Conservation (phyloP, 495 filamentous ascomycete species). For the Filosporella fistucella region DNA sequence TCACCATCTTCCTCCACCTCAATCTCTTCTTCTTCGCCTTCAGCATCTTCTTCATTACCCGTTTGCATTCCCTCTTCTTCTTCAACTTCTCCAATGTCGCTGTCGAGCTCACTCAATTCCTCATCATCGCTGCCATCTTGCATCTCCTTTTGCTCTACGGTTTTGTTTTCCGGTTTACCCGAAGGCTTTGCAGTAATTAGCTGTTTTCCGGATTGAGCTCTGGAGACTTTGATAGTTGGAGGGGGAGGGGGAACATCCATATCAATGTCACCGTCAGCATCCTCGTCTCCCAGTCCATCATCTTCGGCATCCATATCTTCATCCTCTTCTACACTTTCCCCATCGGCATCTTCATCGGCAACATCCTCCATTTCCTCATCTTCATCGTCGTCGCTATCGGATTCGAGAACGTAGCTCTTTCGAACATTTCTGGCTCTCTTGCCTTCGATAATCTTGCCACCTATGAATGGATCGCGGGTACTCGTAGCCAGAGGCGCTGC, state of each 20-base stretch:
- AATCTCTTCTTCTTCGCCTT: slow-evolving; percentile 34
- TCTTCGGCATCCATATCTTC: slow-evolving; percentile 44
- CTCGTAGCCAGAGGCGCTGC: slow-evolving; percentile 18
- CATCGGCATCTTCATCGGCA: slow-evolving; percentile 37
- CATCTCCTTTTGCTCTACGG: slow-evolving; percentile 20
- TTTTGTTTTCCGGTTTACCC: slow-evolving; percentile 14
- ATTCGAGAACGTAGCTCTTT: slow-evolving; percentile 65
- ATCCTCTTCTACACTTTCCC: slow-evolving; percentile 25
- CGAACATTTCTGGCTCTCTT: slow-evolving; percentile 59
- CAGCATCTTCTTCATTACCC: slow-evolving; percentile 36
- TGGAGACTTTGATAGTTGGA: slow-evolving; percentile 24
- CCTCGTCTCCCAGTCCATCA: slow-evolving; percentile 39
- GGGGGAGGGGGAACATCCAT: slow-evolving; percentile 37
- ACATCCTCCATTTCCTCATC: slow-evolving; percentile 40
- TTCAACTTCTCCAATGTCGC: slow-evolving; percentile 28
- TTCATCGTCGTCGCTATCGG: slow-evolving; percentile 42
- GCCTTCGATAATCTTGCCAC: slow-evolving; percentile 55
- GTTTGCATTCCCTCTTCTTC: slow-evolving; percentile 33
- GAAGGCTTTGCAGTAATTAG: slow-evolving; percentile 18
- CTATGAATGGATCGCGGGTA: slow-evolving; percentile 36
- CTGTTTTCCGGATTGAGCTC: slow-evolving; percentile 15
- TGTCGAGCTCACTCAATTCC: slow-evolving; percentile 43
- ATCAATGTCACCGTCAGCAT: slow-evolving; percentile 32
- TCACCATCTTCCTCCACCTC: slow-evolving; percentile 52
- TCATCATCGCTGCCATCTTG: slow-evolving; percentile 37